These are phyloP conservation scores for Discostella stelligera DNA, from an alignment of 352 stramenopile genomes.

Conservation along the genomic window DNA sequence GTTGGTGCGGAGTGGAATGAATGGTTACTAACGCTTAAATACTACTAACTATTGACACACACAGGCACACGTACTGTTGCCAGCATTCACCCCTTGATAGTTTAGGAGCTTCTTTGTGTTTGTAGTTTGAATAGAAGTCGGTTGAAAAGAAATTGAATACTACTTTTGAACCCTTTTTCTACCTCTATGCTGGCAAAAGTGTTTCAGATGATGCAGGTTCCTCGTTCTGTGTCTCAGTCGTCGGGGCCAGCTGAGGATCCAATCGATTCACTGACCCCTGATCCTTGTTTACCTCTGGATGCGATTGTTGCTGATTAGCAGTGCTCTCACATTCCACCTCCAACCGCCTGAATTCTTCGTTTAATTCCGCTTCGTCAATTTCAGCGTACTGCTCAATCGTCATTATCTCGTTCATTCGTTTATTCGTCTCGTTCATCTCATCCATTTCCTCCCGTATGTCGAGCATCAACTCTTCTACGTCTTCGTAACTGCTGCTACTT, in stretches of 20 bases:
- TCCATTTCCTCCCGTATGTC: conserved; percentile 37
- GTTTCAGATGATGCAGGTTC: not conserved
- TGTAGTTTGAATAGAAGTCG: no score
- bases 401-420: not conserved
- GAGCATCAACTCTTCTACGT: conserved; percentile 33
- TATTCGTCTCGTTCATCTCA: conserved; percentile 6
- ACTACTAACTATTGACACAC: no score
- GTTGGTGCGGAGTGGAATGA: no score
- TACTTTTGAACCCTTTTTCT: not conserved
- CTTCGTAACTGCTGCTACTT: conserved; percentile 1
- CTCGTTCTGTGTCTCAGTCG: not conserved
- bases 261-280: not conserved
- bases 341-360: conserved; percentile 34
- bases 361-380: conserved; percentile 34
- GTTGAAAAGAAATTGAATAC: not conserved
- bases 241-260: not conserved
- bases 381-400: not conserved
- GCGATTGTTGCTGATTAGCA: not conserved
- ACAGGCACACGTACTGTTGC: no score
- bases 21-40: no score
- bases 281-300: not conserved
- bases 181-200: not conserved
- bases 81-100: no score
- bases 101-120: no score
- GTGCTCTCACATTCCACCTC: conserved; percentile 25